Conservation (phyloP, 257 asterid genomes). For the Scutellaria baicalensis region DNA sequence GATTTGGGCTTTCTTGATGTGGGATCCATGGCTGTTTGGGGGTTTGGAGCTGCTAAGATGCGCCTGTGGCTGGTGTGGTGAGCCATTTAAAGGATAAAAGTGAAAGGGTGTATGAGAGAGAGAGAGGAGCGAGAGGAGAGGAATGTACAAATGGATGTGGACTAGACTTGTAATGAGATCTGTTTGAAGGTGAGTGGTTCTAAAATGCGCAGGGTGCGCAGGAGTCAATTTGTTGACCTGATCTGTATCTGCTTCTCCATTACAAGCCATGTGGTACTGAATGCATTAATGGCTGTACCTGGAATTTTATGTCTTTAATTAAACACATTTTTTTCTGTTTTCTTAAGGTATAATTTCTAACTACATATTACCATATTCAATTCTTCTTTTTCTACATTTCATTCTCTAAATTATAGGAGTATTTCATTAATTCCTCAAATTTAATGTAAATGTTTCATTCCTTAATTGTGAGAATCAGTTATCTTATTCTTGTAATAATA, state of each 20-base stretch:
- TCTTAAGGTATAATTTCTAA: background rate
- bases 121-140: background rate
- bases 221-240: conserved; percentile 16
- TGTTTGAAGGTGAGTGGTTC: conserved; percentile 16
- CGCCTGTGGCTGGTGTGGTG: conserved; percentile 29
- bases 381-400: background rate
- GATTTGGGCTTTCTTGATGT: conserved; percentile 37
- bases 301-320: conserved; percentile 22
- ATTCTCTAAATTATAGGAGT: background rate
- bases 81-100: conserved; percentile 18
- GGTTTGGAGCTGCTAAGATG: conserved; percentile 34
- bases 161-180: conserved; percentile 28
- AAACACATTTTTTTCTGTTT: background rate
- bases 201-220: conserved; percentile 39
- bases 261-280: conserved; percentile 25
- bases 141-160: conserved; percentile 20
- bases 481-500: background rate
- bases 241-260: background rate
- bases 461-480: background rate
- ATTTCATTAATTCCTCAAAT: background rate
- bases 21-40: conserved; percentile 54
- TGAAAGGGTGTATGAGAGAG: background rate
- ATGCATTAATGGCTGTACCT: conserved; percentile 30
- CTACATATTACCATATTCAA: background rate
- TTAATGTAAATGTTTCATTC: background rate